A percentile compares a stretch with the other conserved stretches of the same genome.
These are phyloP conservation scores for Dendrobium catenatum DNA, from an alignment of 106 monocot species.

Conservation along the genomic window DNA sequence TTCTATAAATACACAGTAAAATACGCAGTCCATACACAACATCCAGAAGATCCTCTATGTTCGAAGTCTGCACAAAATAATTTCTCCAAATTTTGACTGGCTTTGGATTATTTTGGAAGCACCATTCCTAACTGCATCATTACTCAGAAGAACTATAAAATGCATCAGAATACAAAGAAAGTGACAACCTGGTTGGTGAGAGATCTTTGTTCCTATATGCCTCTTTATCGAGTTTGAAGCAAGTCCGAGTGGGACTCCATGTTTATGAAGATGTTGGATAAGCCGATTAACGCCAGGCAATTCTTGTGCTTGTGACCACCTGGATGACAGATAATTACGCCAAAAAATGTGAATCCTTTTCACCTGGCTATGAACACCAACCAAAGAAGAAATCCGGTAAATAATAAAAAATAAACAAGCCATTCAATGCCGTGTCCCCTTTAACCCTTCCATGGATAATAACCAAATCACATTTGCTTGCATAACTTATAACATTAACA, in stretches of 20 bases:
- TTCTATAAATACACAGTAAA: too few species aligned
- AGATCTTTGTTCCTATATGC: slow-evolving; percentile 53
- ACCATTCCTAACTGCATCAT: too few species aligned
- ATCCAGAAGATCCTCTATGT: too few species aligned
- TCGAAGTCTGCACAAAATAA: too few species aligned
- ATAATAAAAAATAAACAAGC: not conserved
- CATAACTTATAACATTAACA: not conserved
- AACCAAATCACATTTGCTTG: not conserved
- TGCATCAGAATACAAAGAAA: not conserved
- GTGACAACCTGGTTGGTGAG: slow-evolving; percentile 43
- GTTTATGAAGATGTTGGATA: slow-evolving; percentile 53
- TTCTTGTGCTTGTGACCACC: slow-evolving; percentile 50
- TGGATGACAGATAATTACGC: slow-evolving; percentile 2
- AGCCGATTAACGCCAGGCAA: slow-evolving; percentile 71
- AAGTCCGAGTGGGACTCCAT: slow-evolving; percentile 65
- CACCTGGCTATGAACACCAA: not conserved
- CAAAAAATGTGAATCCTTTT: not conserved
- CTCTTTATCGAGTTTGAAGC: slow-evolving; percentile 72
- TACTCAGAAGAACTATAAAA: too few species aligned
- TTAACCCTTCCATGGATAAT: not conserved
- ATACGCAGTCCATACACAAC: too few species aligned
- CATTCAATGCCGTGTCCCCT: not conserved
- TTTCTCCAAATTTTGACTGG: too few species aligned
- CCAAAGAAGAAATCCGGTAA: not conserved
- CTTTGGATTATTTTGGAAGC: too few species aligned